Evolutionary conservation across 345 rosid species (phyloP).

Genomic region (Odontarrhena argentea): DNA sequence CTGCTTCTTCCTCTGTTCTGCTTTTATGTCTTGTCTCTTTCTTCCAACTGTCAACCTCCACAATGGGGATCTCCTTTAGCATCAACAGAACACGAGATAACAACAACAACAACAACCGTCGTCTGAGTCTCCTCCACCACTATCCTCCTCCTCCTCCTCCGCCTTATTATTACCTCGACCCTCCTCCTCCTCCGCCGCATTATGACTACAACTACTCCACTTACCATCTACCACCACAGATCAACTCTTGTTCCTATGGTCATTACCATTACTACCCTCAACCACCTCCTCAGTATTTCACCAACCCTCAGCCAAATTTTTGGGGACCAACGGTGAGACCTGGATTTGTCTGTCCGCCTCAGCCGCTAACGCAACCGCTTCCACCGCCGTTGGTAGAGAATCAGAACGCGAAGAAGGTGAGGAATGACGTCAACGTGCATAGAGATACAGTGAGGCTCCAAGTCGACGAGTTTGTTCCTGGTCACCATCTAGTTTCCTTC

Average conservation of each 20-base stretch:
- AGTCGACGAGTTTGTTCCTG: constrained; percentile 68
- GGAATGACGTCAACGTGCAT: constrained; percentile 85
- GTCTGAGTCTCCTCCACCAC: constrained; percentile 38
- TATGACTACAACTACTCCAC: constrained; percentile 36
- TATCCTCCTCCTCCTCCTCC: constrained; percentile 47
- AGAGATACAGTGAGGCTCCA: constrained; percentile 69
- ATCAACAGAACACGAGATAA: constrained; percentile 68
- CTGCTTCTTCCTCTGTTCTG: constrained; percentile 22
- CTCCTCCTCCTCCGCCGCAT: constrained; percentile 44
- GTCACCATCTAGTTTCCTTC: constrained; percentile 72
- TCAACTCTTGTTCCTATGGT: constrained; percentile 53
- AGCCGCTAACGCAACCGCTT: constrained; percentile 37
- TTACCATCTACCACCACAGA: constrained; percentile 39
- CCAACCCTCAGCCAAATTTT: constrained; percentile 53
- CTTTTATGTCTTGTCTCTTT: constrained; percentile 32
- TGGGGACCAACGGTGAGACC: constrained; percentile 55
- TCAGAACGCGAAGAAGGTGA: constrained; percentile 82
- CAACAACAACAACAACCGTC: constrained; percentile 43
- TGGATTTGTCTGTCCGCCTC: constrained; percentile 29
- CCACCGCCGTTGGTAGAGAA: constrained; percentile 69
- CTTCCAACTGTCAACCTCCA: constrained; percentile 6
- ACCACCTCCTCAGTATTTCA: constrained; percentile 50
- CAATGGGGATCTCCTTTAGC: constrained; percentile 74
- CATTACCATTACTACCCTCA: constrained; percentile 46
- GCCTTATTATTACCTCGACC: constrained; percentile 45